phyloP scores from a whole-genome alignment of 305 asterid species.

The Rubia tinctorum region DNA sequence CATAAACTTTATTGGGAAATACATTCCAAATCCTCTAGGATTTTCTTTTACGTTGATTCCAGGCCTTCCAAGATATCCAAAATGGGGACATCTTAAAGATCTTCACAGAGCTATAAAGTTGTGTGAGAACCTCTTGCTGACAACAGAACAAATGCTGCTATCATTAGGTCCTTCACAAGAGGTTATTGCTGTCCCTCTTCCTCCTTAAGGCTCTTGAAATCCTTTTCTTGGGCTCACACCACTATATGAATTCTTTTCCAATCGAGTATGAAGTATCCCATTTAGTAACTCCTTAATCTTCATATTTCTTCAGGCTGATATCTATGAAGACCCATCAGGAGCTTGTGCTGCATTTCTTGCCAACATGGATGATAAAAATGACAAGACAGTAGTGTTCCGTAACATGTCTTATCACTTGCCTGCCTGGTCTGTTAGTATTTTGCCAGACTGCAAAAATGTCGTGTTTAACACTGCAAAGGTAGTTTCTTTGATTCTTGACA shows the following conservation, averaged over 20 bases:
- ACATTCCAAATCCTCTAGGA: constrained; percentile 13
- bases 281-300: constrained; percentile 20
- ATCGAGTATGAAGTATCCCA: constrained; percentile 4
- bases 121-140: constrained; percentile 69
- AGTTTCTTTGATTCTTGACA: constrained; percentile 9
- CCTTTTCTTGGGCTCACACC: not conserved
- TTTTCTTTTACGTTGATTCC: constrained; percentile 30
- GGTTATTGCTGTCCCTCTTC: constrained; percentile 36
- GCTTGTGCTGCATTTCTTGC: constrained; percentile 81
- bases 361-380: constrained; percentile 74
- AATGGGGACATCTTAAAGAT: constrained; percentile 94
- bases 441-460: constrained; percentile 83
- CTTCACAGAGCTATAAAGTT: constrained; percentile 80
- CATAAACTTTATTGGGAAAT: not conserved
- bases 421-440: constrained; percentile 95
- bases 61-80: constrained; percentile 86
- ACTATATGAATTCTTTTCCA: not conserved
- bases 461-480: constrained; percentile 93
- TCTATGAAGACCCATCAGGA: constrained; percentile 66
- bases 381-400: constrained; percentile 54
- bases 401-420: constrained; percentile 65
- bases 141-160: constrained; percentile 41
- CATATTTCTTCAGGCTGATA: constrained; percentile 60
- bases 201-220: not conserved
- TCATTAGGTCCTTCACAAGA: constrained; percentile 76